phyloP scores from a whole-genome alignment of 176 grass and related monocot genomes.

The Bromus sterilis region DNA sequence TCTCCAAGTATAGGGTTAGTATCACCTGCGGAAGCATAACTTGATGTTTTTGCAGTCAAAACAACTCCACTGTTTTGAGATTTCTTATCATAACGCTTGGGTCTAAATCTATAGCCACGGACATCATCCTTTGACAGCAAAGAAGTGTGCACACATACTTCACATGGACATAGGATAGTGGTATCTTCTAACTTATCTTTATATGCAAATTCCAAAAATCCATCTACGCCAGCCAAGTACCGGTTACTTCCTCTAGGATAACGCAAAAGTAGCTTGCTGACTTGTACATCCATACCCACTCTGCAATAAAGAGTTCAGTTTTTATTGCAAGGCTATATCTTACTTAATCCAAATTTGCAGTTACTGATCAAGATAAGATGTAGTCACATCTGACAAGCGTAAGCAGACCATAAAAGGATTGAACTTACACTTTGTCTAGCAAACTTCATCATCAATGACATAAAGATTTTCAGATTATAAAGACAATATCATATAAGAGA shows the following conservation, averaged over 20 bases:
- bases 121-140: not conserved
- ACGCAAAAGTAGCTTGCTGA: not conserved
- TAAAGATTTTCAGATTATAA: too few species aligned
- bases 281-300: not conserved
- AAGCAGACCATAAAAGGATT: too few species aligned
- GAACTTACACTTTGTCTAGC: too few species aligned
- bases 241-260: not conserved
- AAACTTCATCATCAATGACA: too few species aligned
- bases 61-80: not conserved
- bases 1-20: slow-evolving; percentile 1
- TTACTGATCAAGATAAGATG: too few species aligned
- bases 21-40: not conserved
- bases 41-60: not conserved
- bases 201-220: slow-evolving; percentile 4
- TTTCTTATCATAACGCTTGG: not conserved
- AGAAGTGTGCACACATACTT: not conserved
- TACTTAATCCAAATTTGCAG: too few species aligned
- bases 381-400: too few species aligned
- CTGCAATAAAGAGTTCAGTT: not conserved
- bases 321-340: too few species aligned
- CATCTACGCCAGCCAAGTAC: not conserved
- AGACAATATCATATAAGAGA: too few species aligned
- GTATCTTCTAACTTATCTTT: not conserved
- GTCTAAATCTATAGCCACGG: not conserved
- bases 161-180: slow-evolving; percentile 2